phyloP scores from a whole-genome alignment of 2,329 filamentous ascomycete genomes.

The Pestalotiopsis sp. region DNA sequence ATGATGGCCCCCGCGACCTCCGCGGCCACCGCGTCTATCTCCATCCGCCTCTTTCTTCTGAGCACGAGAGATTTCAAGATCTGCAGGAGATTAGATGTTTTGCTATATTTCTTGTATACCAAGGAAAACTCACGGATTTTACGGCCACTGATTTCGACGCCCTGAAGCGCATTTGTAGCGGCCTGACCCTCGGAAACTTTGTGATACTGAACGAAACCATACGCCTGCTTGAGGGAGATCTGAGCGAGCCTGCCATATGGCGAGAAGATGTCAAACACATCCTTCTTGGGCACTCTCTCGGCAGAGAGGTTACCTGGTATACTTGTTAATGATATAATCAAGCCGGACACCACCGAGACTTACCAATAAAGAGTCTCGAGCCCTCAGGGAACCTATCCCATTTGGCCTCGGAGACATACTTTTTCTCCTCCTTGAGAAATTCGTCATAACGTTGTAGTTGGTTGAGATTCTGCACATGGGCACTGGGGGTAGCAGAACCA shows the following conservation, averaged over 20 bases:
- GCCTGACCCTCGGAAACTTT: constrained; percentile 70
- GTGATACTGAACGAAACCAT: constrained; percentile 95
- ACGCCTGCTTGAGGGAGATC: constrained; percentile 94
- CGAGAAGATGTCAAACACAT: constrained; percentile 90
- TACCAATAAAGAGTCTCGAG: constrained; percentile 80
- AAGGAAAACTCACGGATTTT: constrained; percentile 77
- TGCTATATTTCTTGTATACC: constrained; percentile 28
- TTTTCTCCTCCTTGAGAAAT: constrained; percentile 71
- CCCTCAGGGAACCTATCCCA: constrained; percentile 81
- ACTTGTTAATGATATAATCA: constrained; percentile 26
- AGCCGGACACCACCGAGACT: constrained; percentile 27
- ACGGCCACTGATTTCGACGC: constrained; percentile 78
- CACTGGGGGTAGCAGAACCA: constrained; percentile 12
- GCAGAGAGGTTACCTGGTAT: constrained; percentile 80
- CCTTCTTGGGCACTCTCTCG: constrained; percentile 89
- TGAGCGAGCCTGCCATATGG: constrained; percentile 85
- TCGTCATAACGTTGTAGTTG: constrained; percentile 62
- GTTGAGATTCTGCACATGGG: constrained; percentile 13
- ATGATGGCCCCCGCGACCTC: constrained; percentile 43
- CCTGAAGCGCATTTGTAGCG: constrained; percentile 78
- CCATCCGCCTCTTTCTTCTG: constrained; percentile 76
- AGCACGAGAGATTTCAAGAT: constrained; percentile 85
- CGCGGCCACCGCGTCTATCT: constrained; percentile 55
- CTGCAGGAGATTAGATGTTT: constrained; percentile 40
- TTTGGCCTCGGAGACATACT: constrained; percentile 74